A percentile compares a stretch with the other conserved stretches of the same genome.
Conservation (phyloP, 768 basidiomycete genomes). For the Mycena chlorophos region DNA sequence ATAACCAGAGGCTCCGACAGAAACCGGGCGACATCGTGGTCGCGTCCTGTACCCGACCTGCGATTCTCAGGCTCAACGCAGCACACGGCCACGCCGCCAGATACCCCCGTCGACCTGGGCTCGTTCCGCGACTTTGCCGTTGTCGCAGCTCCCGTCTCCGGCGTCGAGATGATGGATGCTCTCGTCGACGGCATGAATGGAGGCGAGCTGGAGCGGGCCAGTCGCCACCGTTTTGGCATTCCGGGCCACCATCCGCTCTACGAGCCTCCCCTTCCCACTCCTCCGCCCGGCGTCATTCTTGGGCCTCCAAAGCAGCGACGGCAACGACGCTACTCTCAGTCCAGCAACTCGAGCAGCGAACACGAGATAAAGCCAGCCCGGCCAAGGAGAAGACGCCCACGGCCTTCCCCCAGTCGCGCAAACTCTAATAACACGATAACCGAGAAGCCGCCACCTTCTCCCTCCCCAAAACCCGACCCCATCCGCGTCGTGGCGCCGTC, state of each 20-base stretch:
- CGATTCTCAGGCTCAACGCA: conserved; percentile 68
- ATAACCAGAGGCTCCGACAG: conserved; percentile 39
- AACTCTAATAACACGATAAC: conserved; percentile 22
- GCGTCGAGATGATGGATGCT: conserved; percentile 87
- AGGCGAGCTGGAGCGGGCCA: conserved; percentile 51
- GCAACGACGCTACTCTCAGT: conserved; percentile 31
- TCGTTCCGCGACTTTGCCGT: conserved; percentile 57
- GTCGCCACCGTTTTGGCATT: conserved; percentile 56
- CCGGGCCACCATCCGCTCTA: conserved; percentile 71
- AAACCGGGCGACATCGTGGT: conserved; percentile 41
- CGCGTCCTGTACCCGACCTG: conserved; percentile 43
- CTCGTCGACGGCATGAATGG: conserved; percentile 90
- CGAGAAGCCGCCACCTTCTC: conserved; percentile 8
- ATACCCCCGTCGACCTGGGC: conserved; percentile 58
- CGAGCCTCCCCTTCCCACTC: conserved; percentile 80
- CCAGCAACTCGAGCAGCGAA: conserved; percentile 58
- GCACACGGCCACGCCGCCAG: conserved; percentile 70
- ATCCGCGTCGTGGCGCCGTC: conserved; percentile 66
- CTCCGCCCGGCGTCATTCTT: conserved; percentile 76
- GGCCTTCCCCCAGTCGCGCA: conserved; percentile 22
- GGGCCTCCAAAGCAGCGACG: conserved; percentile 49
- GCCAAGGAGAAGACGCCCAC: conserved; percentile 33
- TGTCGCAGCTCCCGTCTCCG: conserved; percentile 74
- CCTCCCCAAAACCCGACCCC: conserved; percentile 26
- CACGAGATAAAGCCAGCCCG: conserved; percentile 39